These are phyloP conservation scores for Penicillium paxilli DNA, from an alignment of 495 filamentous ascomycete genomes.

Conservation along the genomic window DNA sequence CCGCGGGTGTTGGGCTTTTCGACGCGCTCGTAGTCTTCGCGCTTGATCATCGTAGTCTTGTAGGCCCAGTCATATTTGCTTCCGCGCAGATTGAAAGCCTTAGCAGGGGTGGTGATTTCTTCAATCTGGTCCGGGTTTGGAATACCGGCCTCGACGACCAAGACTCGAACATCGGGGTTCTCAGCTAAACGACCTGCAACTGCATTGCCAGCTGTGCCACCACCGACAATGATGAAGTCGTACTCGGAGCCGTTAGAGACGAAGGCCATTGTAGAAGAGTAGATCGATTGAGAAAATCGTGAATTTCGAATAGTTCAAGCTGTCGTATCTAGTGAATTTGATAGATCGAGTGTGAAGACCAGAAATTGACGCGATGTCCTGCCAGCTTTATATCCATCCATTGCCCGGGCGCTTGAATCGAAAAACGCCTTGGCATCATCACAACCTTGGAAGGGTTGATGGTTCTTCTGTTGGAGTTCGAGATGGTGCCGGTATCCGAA, in stretches of 20 bases:
- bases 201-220: conserved; percentile 59
- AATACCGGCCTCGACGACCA: conserved; percentile 56
- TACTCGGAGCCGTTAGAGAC: conserved; percentile 29
- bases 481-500: not conserved
- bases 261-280: conserved; percentile 13
- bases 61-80: conserved; percentile 60
- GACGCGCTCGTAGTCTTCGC: conserved; percentile 59
- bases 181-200: conserved; percentile 61
- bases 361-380: not conserved
- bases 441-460: too few relatives aligned
- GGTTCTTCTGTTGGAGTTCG: too few relatives aligned
- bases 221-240: conserved; percentile 47
- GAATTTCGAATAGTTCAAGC: not conserved
- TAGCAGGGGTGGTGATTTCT: conserved; percentile 45
- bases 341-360: not conserved
- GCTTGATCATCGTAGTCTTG: conserved; percentile 63
- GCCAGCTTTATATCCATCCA: not conserved
- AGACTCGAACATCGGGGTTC: conserved; percentile 49
- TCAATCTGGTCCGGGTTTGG: conserved; percentile 38
- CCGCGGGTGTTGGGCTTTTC: conserved; percentile 63
- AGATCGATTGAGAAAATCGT: not conserved
- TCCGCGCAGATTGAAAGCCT: conserved; percentile 42
- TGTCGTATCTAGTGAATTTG: not conserved
- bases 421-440: too few relatives aligned
- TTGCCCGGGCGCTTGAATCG: too few relatives aligned